phyloP scores from a whole-genome alignment of 345 rosid genomes.

The Hibiscus tridactylites region DNA sequence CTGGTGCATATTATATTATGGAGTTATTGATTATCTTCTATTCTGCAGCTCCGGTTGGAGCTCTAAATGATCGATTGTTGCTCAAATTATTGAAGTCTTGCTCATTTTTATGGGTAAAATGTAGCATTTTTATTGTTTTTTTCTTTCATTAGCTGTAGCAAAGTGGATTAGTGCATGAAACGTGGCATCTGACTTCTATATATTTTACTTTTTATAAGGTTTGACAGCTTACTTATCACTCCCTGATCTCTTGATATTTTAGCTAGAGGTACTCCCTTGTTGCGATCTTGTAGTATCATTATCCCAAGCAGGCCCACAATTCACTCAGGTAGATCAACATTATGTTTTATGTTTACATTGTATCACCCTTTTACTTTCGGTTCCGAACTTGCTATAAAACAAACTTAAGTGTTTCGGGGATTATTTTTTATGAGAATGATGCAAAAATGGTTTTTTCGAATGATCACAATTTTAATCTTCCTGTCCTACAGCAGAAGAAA shows the following conservation, averaged over 20 bases:
- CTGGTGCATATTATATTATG: conserved; percentile 6
- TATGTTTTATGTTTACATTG: conserved; percentile 5
- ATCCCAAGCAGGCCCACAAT: conserved; percentile 95
- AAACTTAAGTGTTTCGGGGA: conserved; percentile 69
- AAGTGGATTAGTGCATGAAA: neutral
- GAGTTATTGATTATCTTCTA: conserved; percentile 11
- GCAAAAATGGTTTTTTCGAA: too few species aligned
- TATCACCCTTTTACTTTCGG: neutral
- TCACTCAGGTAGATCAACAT: conserved; percentile 67
- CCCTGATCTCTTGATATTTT: conserved; percentile 92
- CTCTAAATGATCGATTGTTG: conserved; percentile 83
- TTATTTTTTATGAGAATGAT: too few species aligned
- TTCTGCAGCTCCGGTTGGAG: conserved; percentile 72
- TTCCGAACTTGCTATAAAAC: conserved; percentile 20
- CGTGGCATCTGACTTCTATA: conserved; percentile 18
- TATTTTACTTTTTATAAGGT: conserved; percentile 36
- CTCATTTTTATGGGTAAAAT: neutral
- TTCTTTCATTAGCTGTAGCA: conserved; percentile 9
- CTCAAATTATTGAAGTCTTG: conserved; percentile 4
- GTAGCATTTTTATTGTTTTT: conserved; percentile 2
- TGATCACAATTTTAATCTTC: too few species aligned
- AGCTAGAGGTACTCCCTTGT: conserved; percentile 84
- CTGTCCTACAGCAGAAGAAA: too few species aligned
- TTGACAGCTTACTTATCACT: conserved; percentile 90
- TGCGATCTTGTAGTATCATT: conserved; percentile 96